Percentiles rank a stretch among this genome's conserved stretches.
Conservation (phyloP, 345 rosid genomes). For the Pelargonium nanum region DNA sequence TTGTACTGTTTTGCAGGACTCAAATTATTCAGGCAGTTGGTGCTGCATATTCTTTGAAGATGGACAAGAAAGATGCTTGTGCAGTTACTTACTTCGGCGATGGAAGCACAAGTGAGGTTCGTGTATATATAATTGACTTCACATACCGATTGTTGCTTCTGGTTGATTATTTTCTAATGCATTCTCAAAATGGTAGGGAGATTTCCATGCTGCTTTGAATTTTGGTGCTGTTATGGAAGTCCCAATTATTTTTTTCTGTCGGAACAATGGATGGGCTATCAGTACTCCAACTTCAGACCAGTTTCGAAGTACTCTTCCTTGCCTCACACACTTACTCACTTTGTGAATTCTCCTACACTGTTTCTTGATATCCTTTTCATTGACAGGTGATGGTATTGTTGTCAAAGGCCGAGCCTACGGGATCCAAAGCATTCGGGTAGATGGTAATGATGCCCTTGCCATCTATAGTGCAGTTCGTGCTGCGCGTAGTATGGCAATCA, state of each 20-base stretch:
- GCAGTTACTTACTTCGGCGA: conserved; percentile 66
- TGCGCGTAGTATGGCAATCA: conserved; percentile 69
- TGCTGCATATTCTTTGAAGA: conserved; percentile 79
- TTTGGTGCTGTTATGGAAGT: conserved; percentile 75
- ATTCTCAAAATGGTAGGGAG: conserved; percentile 40
- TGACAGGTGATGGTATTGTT: conserved; percentile 76
- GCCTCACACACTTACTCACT: conserved; percentile 4
- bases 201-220: conserved; percentile 67
- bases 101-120: conserved; percentile 78
- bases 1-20: conserved; percentile 30
- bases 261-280: conserved; percentile 91
- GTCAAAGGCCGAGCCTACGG: conserved; percentile 83
- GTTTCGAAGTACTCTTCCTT: conserved; percentile 50
- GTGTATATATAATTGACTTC: background rate
- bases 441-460: conserved; percentile 91
- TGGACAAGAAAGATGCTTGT: conserved; percentile 70
- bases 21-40: conserved; percentile 86
- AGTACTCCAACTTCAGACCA: conserved; percentile 75
- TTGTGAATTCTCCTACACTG: conserved; percentile 1
- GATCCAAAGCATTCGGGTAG: conserved; percentile 71
- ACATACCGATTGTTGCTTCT: background rate
- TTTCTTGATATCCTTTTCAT: background rate
- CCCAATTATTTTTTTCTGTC: conserved; percentile 71
- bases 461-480: conserved; percentile 59
- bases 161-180: conserved; percentile 12